Base-by-base conservation (phyloP, 176 grass and related monocot genomes). In the Thinopyrum elongatum region DNA sequence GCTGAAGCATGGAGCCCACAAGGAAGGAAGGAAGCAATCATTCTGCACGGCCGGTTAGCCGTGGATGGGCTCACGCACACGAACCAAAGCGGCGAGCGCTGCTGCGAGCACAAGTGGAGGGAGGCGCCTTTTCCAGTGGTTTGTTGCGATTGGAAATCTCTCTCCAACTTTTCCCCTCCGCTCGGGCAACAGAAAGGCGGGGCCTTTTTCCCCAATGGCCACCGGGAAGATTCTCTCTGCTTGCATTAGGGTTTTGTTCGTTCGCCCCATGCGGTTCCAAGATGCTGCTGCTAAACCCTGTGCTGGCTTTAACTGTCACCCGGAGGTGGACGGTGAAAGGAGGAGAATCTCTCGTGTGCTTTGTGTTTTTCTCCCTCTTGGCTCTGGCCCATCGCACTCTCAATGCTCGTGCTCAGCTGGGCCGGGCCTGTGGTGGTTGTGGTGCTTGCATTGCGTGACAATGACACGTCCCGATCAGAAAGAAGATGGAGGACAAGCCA, bases 201-300 rank as follows among this genome's bases (percentile, higher is more conserved):
- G 25, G 41, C 41, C 81, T 84, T 91, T 90, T 68, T 49, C 46
- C 81, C 51, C 0, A 7, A 13, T 88, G 69, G 44, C 59, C 38
- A 82, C 88, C 62, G 78, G 59, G 85, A 85, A 84, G 89, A 91
- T 91, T 91, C 81, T 31, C 81, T 69, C 76, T 84, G 65, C 65
- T 34, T 68, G 72, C 39, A 34, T 76, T 66, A 76, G 65, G 13
- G 60, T 21, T 49, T 75, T 0, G 51, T 2, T 16, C 4, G 70
- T 39, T 70, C 35, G 35, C 35, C 35, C 65, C 88, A 77, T 88
- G n/a, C 25, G 58, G 34, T 25, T 78, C 81, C 76, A 62, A 87
- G 89, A 19, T 62, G 79, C 53, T 51, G 83, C 28, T 71, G 71
- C 28, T 78, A 2, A 69, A 81, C 3, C 59, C 87, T 74, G 64